phyloP scores from a whole-genome alignment of 352 stramenopile species.

The Phytophthora sp. region DNA sequence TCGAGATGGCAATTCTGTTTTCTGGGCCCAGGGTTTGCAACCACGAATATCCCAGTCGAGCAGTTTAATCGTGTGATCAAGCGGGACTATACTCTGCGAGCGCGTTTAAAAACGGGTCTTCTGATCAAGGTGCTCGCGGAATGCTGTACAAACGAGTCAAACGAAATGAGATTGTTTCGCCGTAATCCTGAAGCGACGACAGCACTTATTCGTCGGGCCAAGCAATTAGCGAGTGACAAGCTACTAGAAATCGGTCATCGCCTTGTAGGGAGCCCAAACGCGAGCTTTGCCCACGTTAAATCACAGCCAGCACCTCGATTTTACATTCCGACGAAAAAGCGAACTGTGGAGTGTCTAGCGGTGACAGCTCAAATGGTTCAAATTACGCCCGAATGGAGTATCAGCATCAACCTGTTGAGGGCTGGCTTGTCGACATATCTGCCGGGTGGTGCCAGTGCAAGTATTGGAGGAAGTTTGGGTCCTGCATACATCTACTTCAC shows the following conservation, averaged over 20 bases:
- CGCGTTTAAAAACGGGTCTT: conserved; percentile 10
- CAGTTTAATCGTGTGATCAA: conserved; percentile 28
- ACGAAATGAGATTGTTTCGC: background rate
- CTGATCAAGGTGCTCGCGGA: conserved; percentile 1
- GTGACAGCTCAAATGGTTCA: conserved; percentile 2
- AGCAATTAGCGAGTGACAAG: no score
- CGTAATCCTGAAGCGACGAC: background rate
- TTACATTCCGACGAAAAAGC: background rate
- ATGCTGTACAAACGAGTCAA: background rate
- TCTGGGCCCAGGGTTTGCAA: conserved; percentile 5
- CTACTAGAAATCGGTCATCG: no score
- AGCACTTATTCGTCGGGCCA: background rate
- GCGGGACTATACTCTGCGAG: conserved; percentile 12
- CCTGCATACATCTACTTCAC: conserved; percentile 6
- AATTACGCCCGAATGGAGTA: conserved; percentile 11
- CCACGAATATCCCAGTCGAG: no score
- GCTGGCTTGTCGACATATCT: conserved; percentile 1
- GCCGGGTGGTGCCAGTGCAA: background rate
- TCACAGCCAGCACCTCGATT: background rate
- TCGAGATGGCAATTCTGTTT: conserved; percentile 23
- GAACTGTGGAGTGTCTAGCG: background rate
- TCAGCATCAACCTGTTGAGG: background rate
- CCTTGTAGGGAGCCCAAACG: no score
- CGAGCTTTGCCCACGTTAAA: no score
- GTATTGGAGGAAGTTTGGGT: conserved; percentile 11